Conservation (phyloP, 2,329 filamentous ascomycete genomes). For the Exserohilum turcica region DNA sequence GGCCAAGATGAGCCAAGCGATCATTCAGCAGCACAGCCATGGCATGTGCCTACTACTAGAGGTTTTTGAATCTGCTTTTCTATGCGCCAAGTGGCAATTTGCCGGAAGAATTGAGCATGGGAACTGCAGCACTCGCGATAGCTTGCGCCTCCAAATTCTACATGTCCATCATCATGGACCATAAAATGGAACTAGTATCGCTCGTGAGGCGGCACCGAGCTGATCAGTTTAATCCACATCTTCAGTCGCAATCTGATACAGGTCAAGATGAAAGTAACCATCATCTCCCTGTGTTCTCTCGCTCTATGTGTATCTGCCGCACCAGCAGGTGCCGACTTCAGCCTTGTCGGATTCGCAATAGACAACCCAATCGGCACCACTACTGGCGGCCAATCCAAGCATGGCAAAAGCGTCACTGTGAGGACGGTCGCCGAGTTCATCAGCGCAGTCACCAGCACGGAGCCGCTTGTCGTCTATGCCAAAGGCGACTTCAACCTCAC, state of each 20-base stretch:
- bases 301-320: conserved; percentile 23
- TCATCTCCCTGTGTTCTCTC: conserved; percentile 25
- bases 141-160: background rate
- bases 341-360: conserved; percentile 41
- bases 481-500: conserved; percentile 52
- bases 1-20: conserved; percentile 12
- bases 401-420: conserved; percentile 37
- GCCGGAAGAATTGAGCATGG: conserved; percentile 19
- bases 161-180: background rate
- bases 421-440: conserved; percentile 32
- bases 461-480: conserved; percentile 50
- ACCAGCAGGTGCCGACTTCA: conserved; percentile 31
- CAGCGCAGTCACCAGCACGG: conserved; percentile 33
- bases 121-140: background rate
- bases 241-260: background rate
- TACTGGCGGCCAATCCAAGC: conserved; percentile 38
- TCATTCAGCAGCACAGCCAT: conserved; percentile 4
- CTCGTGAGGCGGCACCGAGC: background rate
- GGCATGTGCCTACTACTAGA: conserved; percentile 2
- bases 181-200: conserved; percentile 5
- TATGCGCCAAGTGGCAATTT: conserved; percentile 12
- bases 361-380: conserved; percentile 43
- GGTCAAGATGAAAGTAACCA: conserved; percentile 35
- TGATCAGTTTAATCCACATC: background rate
- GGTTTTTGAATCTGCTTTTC: conserved; percentile 3